These are phyloP conservation scores for Phytophthora ohioensis DNA, from an alignment of 352 stramenopile species.

Conservation along the genomic window DNA sequence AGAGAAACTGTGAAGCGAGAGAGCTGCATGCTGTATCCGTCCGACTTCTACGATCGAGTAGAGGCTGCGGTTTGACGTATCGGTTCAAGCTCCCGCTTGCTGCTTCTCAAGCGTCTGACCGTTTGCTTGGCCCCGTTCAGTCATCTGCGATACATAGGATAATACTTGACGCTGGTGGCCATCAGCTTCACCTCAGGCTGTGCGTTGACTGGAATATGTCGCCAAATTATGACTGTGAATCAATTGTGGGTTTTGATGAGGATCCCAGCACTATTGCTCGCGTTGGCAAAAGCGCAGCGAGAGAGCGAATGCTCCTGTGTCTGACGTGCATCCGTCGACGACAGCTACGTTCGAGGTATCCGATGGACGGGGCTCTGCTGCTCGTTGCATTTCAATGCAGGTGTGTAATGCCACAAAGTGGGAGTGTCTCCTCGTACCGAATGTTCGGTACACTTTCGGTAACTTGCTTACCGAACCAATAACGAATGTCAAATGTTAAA, in stretches of 20 bases:
- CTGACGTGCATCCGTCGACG: constrained; percentile 2
- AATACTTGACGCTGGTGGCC: constrained; percentile 1
- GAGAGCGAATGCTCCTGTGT: neutral
- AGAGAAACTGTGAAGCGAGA: constrained; percentile 8
- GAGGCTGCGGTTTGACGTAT: neutral
- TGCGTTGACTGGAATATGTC: neutral
- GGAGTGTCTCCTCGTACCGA: no score
- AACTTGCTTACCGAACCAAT: no score
- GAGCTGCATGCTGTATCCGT: constrained; percentile 24
- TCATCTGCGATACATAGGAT: neutral
- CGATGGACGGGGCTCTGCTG: constrained; percentile 27
- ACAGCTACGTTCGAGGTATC: constrained; percentile 24
- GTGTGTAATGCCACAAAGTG: constrained; percentile 22
- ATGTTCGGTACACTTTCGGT: no score
- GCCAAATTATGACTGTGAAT: neutral
- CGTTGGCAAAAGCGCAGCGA: no score
- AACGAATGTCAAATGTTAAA: no score
- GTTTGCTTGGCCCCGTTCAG: neutral
- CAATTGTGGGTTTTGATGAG: neutral
- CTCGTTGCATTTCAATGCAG: constrained; percentile 4
- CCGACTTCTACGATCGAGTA: constrained; percentile 21
- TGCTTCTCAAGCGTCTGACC: neutral
- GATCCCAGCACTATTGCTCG: neutral
- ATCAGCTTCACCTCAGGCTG: neutral
- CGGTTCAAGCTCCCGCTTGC: no score